Percentiles rank a stretch among this genome's conserved stretches.
Conservation (phyloP, 1,284 basidiomycete genomes). For the Malassezia japonica region DNA sequence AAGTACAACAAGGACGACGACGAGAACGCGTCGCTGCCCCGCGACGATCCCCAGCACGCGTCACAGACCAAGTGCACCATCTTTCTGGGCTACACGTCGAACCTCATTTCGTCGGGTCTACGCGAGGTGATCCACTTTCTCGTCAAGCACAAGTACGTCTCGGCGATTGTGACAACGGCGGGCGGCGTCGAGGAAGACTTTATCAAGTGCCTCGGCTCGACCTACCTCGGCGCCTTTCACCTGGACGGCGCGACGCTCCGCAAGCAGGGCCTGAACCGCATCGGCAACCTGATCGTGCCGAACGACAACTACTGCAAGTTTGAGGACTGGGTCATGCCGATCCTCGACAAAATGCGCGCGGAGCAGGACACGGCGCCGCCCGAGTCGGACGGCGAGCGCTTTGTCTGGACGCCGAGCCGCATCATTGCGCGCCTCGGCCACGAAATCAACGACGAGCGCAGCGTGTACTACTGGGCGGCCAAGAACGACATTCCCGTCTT, state of each 20-base stretch:
- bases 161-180: constrained; percentile 87
- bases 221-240: constrained; percentile 78
- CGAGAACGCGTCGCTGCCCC: constrained; percentile 18
- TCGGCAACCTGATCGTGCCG: constrained; percentile 93
- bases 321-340: constrained; percentile 95
- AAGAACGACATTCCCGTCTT: constrained; percentile 94
- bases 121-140: constrained; percentile 86
- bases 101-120: constrained; percentile 92
- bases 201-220: constrained; percentile 94
- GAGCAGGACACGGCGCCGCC: constrained; percentile 61
- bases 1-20: constrained; percentile 16
- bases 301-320: constrained; percentile 99
- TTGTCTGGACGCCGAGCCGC: constrained; percentile 78
- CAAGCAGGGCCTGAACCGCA: constrained; percentile 79
- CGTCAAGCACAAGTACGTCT: constrained; percentile 83
- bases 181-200: constrained; percentile 98
- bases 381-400: constrained; percentile 56
- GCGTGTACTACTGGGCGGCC: constrained; percentile 95
- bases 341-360: constrained; percentile 77
- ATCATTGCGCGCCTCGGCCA: constrained; percentile 85
- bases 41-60: constrained; percentile 24
- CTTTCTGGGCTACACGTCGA: constrained; percentile 96
- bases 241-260: constrained; percentile 81
- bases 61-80: constrained; percentile 65
- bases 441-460: constrained; percentile 89